Base-by-base conservation (phyloP, 257 asterid species). In the Nyctanthes arbortristis region DNA sequence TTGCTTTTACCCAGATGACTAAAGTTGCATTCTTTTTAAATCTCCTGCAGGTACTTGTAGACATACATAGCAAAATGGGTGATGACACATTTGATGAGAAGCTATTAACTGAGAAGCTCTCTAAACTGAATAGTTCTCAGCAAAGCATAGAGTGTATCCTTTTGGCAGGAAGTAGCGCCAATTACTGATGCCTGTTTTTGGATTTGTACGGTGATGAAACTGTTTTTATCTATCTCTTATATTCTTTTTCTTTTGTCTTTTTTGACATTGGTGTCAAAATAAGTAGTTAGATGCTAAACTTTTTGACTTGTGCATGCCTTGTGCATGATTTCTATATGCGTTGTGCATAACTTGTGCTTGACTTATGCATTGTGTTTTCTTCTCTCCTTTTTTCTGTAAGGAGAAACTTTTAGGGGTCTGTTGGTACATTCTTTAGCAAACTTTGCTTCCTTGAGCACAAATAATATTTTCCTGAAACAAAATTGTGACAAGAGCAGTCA, bases 141-240 rank as follows among this genome's bases (percentile, higher is more conserved):
- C 99, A 93, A 80, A 82, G 96, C 75, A 89, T 93, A 35, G 94
- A 93, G 83, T 91, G 99, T 93, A 93, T 93, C 97, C 95, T 89
- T 86, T 76, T 68, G 40, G n/a, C 40, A 64, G 58, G 70, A 70
- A 59, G 45, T 22, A 52, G 13, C 52, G 58, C 47, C 43, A 31
- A 64, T 22, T 20, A 8, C 56, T 34, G 54, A 29, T 10, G n/a
- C 25, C 66, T 67, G 14, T 12, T 47, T 67, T 66, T 30, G 32
- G 16, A 60, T 61, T 66, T 70, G 27, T 60, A 66, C 61, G 31
- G 60, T 32, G 43, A 57, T 57, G 43, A 33, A n/a, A n/a, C 20
- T 0, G 29, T n/a, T n/a, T n/a, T n/a, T n/a, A 35, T 35, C 40
- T 1, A 1, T 35, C 10, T 35, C 6, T 35, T 35, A 5, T 35